phyloP scores from a whole-genome alignment of 2,329 filamentous ascomycete species.

The Orbilia brochopaga region DNA sequence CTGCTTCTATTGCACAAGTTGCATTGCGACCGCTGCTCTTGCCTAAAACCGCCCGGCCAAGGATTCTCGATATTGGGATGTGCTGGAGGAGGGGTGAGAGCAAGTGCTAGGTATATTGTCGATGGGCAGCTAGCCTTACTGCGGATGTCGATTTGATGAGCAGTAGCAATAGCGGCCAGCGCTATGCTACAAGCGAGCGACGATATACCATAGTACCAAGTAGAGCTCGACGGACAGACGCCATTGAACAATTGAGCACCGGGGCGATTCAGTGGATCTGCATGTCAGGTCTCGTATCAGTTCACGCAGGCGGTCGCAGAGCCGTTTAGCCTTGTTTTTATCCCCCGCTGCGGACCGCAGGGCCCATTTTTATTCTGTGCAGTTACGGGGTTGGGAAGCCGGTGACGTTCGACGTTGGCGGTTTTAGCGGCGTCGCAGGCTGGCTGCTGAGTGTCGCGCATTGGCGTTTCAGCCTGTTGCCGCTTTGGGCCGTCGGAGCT shows the following conservation, averaged over 20 bases:
- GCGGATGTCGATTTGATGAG: no score
- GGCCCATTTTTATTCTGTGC: no score
- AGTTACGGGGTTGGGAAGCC: not conserved
- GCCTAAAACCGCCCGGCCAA: not conserved
- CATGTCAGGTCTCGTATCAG: constrained; percentile 29
- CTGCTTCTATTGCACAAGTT: not conserved
- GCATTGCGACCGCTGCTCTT: not conserved
- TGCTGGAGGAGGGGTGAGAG: no score
- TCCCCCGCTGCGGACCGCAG: not conserved
- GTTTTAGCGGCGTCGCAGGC: constrained; percentile 45
- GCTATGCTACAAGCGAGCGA: no score
- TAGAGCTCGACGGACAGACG: no score
- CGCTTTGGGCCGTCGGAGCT: constrained; percentile 1
- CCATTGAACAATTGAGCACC: not conserved
- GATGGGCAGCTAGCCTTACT: no score
- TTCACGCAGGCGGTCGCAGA: constrained; percentile 10
- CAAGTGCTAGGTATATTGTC: no score
- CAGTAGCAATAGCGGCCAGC: no score
- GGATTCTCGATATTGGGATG: not conserved
- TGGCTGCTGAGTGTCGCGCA: constrained; percentile 14
- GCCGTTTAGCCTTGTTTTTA: not conserved
- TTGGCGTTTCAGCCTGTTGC: not conserved
- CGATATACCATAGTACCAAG: no score
- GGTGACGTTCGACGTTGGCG: constrained; percentile 25
- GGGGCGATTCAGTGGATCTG: constrained; percentile 13